These are phyloP conservation scores for Fusarium metavorans DNA, from an alignment of 2,329 filamentous ascomycete species.

Conservation along the genomic window DNA sequence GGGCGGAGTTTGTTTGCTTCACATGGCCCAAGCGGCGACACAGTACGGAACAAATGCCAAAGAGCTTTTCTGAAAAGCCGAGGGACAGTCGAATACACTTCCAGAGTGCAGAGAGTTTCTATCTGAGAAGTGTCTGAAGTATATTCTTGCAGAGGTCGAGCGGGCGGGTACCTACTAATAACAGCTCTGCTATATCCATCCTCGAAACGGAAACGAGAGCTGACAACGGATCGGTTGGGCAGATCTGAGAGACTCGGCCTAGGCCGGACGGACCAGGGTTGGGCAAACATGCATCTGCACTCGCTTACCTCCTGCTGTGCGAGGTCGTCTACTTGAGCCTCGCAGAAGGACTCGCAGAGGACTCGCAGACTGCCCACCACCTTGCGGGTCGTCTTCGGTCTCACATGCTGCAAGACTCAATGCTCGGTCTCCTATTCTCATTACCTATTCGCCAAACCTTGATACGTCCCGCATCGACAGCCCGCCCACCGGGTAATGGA, in stretches of 20 bases:
- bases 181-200: constrained; percentile 5
- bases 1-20: constrained; percentile 32
- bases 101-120: constrained; percentile 3
- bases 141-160: not conserved
- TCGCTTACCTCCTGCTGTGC: constrained; percentile 10
- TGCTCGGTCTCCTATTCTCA: not conserved
- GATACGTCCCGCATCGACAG: constrained; percentile 1
- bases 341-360: constrained; percentile 5
- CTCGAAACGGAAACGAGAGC: constrained; percentile 18
- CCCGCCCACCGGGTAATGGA: constrained; percentile 9
- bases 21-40: constrained; percentile 18
- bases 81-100: constrained; percentile 9
- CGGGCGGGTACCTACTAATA: constrained; percentile 7
- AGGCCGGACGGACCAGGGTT: constrained; percentile 20
- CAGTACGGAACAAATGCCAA: constrained; percentile 15
- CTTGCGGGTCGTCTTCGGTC: constrained; percentile 14
- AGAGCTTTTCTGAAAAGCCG: constrained; percentile 5
- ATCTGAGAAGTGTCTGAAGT: constrained; percentile 1
- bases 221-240: constrained; percentile 27
- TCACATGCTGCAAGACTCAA: constrained; percentile 17
- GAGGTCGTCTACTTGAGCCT: constrained; percentile 20
- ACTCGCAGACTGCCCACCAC: constrained; percentile 16
- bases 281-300: constrained; percentile 9
- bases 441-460: constrained; percentile 1
- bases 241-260: constrained; percentile 31